Percentiles rank a stretch among this genome's conserved stretches.
Conservation (phyloP, 495 filamentous ascomycete genomes). For the Darksidea phi region DNA sequence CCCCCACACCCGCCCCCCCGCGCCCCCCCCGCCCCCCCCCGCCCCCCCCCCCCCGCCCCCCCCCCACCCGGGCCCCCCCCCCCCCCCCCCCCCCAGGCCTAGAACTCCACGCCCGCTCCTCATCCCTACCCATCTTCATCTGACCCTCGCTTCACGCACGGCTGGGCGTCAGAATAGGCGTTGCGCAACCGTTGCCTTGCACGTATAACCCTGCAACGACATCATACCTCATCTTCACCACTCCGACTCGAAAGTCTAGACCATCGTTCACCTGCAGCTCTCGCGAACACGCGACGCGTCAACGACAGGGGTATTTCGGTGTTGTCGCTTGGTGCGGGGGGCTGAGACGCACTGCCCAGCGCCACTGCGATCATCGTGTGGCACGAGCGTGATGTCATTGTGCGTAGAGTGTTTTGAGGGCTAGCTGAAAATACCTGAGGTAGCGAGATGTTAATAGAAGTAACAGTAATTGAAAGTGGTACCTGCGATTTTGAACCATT, state of each 20-base stretch:
- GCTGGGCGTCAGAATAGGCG: constrained; percentile 2
- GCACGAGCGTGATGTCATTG: no score
- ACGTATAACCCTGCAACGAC: neutral
- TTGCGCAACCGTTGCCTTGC: constrained; percentile 4
- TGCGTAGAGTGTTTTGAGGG: no score
- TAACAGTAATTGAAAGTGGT: no score
- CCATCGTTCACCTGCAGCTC: neutral
- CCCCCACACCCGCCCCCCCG: no score
- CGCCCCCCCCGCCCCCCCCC: no score
- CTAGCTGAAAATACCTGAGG: no score
- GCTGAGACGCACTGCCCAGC: constrained; percentile 3
- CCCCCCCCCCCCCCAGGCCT: neutral
- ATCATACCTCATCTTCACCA: neutral
- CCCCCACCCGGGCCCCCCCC: neutral
- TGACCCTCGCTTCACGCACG: constrained; percentile 3
- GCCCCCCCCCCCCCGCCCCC: no score
- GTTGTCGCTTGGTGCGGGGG: neutral
- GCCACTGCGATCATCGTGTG: constrained; percentile 14
- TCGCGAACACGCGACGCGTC: neutral
- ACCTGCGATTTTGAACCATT: no score
- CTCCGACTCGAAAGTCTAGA: constrained; percentile 1
- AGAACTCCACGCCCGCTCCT: constrained; percentile 1
- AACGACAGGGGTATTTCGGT: neutral
- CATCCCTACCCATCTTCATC: neutral
- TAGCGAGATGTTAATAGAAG: no score